Conservation (phyloP, 2,329 filamentous ascomycete genomes). For the Rosellinia necatrix region DNA sequence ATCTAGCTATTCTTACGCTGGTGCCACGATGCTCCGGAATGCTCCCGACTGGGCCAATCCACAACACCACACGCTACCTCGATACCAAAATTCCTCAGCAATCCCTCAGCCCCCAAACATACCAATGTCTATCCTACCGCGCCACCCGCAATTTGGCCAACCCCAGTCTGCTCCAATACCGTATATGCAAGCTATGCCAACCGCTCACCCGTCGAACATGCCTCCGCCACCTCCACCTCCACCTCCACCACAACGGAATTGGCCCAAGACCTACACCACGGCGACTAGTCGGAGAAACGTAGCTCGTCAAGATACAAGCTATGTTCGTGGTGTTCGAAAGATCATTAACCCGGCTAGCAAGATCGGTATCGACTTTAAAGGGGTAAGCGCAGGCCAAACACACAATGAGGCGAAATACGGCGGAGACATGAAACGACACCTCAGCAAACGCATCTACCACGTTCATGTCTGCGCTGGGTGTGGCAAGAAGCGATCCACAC, state of each 20-base stretch:
- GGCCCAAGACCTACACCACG: not conserved
- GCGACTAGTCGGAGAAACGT: not conserved
- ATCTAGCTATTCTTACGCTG: constrained; percentile 2
- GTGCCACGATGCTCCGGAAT: not conserved
- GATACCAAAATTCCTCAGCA: constrained; percentile 12
- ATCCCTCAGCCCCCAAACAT: constrained; percentile 12
- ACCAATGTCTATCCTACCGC: constrained; percentile 17
- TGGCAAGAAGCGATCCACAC: constrained; percentile 33
- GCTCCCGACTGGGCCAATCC: not conserved
- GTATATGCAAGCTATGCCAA: constrained; percentile 8
- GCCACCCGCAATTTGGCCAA: constrained; percentile 11
- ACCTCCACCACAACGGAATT: constrained; percentile 5
- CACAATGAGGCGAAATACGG: not conserved
- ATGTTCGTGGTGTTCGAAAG: not conserved
- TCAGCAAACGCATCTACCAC: constrained; percentile 33
- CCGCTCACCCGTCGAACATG: constrained; percentile 1
- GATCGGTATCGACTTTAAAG: not conserved
- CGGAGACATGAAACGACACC: constrained; percentile 3
- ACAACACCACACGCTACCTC: constrained; percentile 14
- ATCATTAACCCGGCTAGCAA: not conserved
- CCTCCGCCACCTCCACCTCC: constrained; percentile 24
- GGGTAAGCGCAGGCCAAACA: not conserved
- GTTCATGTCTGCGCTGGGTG: constrained; percentile 35
- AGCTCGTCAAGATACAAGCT: not conserved
- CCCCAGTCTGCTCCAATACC: not conserved